Percentiles rank a stretch among this genome's conserved stretches.
Evolutionary conservation across 371 early-diverging fungal species (phyloP).

Genomic region (Rhizomucor miehei): DNA sequence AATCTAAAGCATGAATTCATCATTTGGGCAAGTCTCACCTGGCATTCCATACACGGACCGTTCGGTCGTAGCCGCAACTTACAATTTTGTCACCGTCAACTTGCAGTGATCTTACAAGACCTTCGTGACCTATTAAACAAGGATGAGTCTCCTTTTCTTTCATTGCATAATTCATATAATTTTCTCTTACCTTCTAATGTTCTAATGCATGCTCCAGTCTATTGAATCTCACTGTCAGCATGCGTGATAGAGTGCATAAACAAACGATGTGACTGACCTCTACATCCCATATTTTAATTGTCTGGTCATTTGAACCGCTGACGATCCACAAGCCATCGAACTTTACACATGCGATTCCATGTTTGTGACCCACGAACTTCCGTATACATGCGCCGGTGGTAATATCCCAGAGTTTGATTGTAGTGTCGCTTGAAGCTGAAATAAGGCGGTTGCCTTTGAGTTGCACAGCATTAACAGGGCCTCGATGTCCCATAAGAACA

Average conservation of each 20-base stretch:
- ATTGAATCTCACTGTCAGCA: not conserved
- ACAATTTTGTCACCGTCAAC: conserved; percentile 58
- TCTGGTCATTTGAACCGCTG: conserved; percentile 91
- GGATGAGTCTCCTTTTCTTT: not conserved
- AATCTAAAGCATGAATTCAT: too few relatives aligned
- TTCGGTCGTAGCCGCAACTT: conserved; percentile 80
- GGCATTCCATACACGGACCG: conserved; percentile 93
- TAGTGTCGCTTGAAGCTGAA: conserved; percentile 85
- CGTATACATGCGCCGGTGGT: conserved; percentile 63
- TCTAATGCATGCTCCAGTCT: conserved; percentile 71
- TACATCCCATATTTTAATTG: conserved; percentile 94
- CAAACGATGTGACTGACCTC: conserved; percentile 12
- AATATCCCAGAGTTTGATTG: conserved; percentile 86
- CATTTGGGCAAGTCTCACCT: too few relatives aligned
- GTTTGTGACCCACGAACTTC: conserved; percentile 68
- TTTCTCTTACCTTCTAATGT: conserved; percentile 44
- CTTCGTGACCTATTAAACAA: conserved; percentile 74
- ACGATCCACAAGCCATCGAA: conserved; percentile 86
- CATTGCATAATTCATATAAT: not conserved
- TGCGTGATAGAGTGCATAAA: too few relatives aligned
- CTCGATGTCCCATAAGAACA: conserved; percentile 76
- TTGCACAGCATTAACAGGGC: conserved; percentile 89
- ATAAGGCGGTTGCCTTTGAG: conserved; percentile 63
- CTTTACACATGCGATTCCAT: conserved; percentile 92
- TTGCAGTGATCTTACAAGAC: conserved; percentile 88